Evolutionary conservation across 2,329 filamentous ascomycete genomes (phyloP).

Genomic region (Achaetomium macrosporum): DNA sequence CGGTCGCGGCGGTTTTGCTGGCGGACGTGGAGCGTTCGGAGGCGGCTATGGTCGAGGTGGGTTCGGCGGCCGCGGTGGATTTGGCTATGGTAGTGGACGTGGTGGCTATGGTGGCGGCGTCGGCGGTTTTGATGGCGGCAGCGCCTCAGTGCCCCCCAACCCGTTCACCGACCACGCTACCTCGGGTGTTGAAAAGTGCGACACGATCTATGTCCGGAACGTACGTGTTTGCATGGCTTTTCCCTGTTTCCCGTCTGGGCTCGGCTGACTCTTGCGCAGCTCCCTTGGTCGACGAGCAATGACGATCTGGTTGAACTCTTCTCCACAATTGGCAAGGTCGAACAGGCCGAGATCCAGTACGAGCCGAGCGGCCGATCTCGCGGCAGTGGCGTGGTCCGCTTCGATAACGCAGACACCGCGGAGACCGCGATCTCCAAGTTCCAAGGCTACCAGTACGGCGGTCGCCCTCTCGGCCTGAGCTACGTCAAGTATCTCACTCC

Average conservation of each 20-base stretch:
- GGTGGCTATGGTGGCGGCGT: slow-evolving; percentile 41
- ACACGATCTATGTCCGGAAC: slow-evolving; percentile 92
- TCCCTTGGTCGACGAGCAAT: slow-evolving; percentile 98
- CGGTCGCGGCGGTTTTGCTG: slow-evolving; percentile 50
- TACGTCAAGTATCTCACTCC: slow-evolving; percentile 87
- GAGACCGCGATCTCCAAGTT: slow-evolving; percentile 96
- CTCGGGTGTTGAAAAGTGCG: slow-evolving; percentile 73
- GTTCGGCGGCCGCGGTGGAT: slow-evolving; percentile 42
- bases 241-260: slow-evolving; percentile 7
- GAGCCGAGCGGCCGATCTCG: slow-evolving; percentile 93
- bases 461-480: slow-evolving; percentile 84
- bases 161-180: slow-evolving; percentile 92
- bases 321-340: slow-evolving; percentile 95
- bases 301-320: slow-evolving; percentile 96
- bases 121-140: slow-evolving; percentile 45
- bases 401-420: slow-evolving; percentile 74
- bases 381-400: slow-evolving; percentile 93
- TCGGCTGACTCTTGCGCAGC: slow-evolving; percentile 43
- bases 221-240: slow-evolving; percentile 50
- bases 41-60: slow-evolving; percentile 44
- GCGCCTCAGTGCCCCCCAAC: slow-evolving; percentile 62
- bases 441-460: slow-evolving; percentile 94
- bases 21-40: slow-evolving; percentile 53
- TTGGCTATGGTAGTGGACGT: slow-evolving; percentile 39
- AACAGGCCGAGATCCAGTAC: slow-evolving; percentile 98